These are phyloP conservation scores for Penicillium frequentans DNA, from an alignment of 2,329 filamentous ascomycete species.

Conservation along the genomic window DNA sequence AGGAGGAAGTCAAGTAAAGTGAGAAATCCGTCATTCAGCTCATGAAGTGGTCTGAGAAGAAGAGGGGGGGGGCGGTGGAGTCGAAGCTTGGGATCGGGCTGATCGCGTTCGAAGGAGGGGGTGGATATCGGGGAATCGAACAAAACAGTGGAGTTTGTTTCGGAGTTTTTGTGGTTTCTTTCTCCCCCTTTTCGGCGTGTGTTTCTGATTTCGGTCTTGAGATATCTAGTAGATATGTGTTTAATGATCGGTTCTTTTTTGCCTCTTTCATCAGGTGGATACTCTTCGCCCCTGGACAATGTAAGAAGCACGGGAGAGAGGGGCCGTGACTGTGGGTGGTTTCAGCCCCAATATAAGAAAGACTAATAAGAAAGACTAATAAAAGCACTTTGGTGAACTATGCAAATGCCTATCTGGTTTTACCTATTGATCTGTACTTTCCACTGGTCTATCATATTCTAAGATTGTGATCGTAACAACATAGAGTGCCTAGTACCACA, in stretches of 20 bases:
- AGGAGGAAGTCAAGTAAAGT: constrained; percentile 8
- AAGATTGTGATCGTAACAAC: too few species aligned
- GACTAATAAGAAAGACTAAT: neutral
- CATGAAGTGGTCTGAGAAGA: neutral
- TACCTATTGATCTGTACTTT: too few species aligned
- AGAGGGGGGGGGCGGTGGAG: constrained; percentile 8
- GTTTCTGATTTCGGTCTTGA: neutral
- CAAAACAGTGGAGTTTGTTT: constrained; percentile 6
- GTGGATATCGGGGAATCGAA: constrained; percentile 9
- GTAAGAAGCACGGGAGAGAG: neutral
- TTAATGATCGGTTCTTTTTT: neutral
- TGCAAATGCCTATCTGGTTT: too few species aligned
- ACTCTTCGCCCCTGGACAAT: neutral
- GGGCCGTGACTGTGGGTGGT: constrained; percentile 1
- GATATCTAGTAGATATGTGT: neutral
- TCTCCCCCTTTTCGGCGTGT: neutral
- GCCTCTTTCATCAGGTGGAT: neutral
- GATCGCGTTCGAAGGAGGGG: constrained; percentile 14
- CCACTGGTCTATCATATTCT: too few species aligned
- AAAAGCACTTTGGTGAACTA: neutral
- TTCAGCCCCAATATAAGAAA: neutral
- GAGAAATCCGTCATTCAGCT: constrained; percentile 27
- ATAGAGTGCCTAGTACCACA: too few species aligned
- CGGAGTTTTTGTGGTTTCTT: neutral
- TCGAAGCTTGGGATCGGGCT: constrained; percentile 15